Base-by-base conservation (phyloP, 2,329 filamentous ascomycete species). In the Diatrype stigma region DNA sequence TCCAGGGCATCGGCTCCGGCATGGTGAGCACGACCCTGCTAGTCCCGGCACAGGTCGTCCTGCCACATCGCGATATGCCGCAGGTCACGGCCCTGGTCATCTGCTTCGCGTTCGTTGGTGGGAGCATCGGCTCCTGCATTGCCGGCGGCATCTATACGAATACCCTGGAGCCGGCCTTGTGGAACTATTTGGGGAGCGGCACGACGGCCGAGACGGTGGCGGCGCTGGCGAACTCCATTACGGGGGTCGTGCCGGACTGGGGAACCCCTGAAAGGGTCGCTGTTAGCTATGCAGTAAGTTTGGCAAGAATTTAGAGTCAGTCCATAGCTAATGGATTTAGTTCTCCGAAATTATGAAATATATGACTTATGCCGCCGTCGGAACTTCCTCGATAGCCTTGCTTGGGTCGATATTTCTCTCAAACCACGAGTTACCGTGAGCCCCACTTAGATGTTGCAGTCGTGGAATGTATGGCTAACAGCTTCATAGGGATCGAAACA, bases 71-170 rank as follows among this genome's bases (percentile, higher is more conserved):
- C 0, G 69, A 79, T 54, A 64, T 78, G 48, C 70, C 76, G 0
- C 74, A 77, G 56, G 68, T 76, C 12, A 77, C 75, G 0, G 72
- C 75, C 1, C 55, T 79, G 44, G 65, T 76, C 14, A 61, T 78
- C 23, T 65, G 72, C 12, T 69, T 67, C 40, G 65, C 69, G 8
- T 76, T 73, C 50, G 54, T 79, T 5, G 71, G 71, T 2, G 53
- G 60, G 14, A 68, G 64, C 34, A 60, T 73, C 23, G 70, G 70
- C 1, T 62, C 68, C 6, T 68, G 69, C 40, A 70, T 77, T 45
- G 74, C 75, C 2, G 76, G 76, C 5, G 74, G 70, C 6, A 78
- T 79, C 14, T 79, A 79, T 55, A 78, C 75, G 0, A 70, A 68
- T n/a, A 68, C 69, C 0, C 68, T 79, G 54, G 68, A 69, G 30